Base-by-base conservation (phyloP, 148 eudicot species). In the Camellia lanceoleosa region DNA sequence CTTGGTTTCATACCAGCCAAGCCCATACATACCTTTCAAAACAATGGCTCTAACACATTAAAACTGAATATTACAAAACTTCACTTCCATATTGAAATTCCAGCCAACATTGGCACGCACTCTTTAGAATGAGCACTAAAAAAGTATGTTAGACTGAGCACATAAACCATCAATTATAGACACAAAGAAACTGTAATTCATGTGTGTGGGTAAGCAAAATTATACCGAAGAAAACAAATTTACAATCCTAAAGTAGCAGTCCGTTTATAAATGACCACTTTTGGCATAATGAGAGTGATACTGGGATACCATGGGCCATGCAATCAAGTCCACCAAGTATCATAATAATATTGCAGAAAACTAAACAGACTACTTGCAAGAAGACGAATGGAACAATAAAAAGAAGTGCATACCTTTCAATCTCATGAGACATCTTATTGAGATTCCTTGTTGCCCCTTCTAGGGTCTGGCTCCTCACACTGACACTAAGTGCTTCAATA, bases 401-500 rank as follows among this genome's bases (percentile, higher is more conserved):
- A 60, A 49, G 14, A 4, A 0, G 52, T 76, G 73, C 69, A 70
- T 89, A 96, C 99, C 99, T 94, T 19, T 94, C 94, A 82, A 96
- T 94, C 81, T 94, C 95, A 77, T 91, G 93, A 77, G 91, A 76
- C 95, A 96, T 91, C 87, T 86, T 92, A 80, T 72, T 88, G 69
- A 96, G 86, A 89, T 96, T 96, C 81, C 99, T 87, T 58, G 91
- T 82, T 14, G 99, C 99, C 68, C 98, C 99, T 80, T 94, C 98
- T 82, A 94, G 95, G 52, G 99, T 94, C 84, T 96, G 98, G 77
- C 78, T 89, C 87, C 99, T 86, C 58, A 94, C 93, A 79, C 97
- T 96, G 12, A 96, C 99, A 84, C 99, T 96, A 43, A 96, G 93
- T 23, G 99, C 99, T 87, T 96, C 99, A 47, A 96, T 96, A 81